phyloP scores from a whole-genome alignment of 163 green algal species.

The Picocystis sp. region DNA sequence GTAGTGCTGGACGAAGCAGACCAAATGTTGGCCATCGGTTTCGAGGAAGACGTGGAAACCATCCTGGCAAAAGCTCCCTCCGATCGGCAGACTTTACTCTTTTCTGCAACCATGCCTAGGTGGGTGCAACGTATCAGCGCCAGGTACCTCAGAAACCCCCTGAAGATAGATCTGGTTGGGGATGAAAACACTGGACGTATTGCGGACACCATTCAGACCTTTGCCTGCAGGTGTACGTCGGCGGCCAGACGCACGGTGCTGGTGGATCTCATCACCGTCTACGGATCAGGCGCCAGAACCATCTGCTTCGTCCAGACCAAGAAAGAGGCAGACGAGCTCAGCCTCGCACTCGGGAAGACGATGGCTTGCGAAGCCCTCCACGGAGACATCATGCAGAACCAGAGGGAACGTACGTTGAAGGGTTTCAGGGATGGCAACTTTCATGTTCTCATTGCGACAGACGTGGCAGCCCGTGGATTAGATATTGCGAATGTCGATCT shows the following conservation, averaged over 20 bases:
- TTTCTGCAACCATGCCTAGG: slow-evolving; percentile 82
- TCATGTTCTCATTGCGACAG: slow-evolving; percentile 76
- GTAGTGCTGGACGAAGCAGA: slow-evolving; percentile 95
- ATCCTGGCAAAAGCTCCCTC: slow-evolving; percentile 56
- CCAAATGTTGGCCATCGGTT: slow-evolving; percentile 94
- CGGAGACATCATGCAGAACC: slow-evolving; percentile 82
- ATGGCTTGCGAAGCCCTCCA: slow-evolving; percentile 65
- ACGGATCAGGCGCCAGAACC: slow-evolving; percentile 60
- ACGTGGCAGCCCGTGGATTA: slow-evolving; percentile 86
- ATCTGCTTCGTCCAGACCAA: slow-evolving; percentile 98
- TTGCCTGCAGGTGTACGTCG: slow-evolving; percentile 25
- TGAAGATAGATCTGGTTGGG: slow-evolving; percentile 82
- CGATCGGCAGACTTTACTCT: slow-evolving; percentile 84
- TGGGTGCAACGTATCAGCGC: slow-evolving; percentile 56
- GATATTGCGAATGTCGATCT: slow-evolving; percentile 56
- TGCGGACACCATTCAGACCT: slow-evolving; percentile 59
- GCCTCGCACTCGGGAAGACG: slow-evolving; percentile 37
- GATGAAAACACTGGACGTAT: slow-evolving; percentile 67
- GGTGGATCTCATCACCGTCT: slow-evolving; percentile 70
- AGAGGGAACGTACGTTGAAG: slow-evolving; percentile 36
- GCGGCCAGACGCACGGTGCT: slow-evolving; percentile 42
- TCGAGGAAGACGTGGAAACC: slow-evolving; percentile 93
- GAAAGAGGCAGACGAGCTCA: slow-evolving; percentile 74
- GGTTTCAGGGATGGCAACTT: slow-evolving; percentile 52
- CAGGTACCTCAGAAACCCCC: slow-evolving; percentile 58